Evolutionary conservation across 768 basidiomycete species (phyloP), one percentile per base, ranked within the genome.

Genomic region (Suillus tomentosus): DNA sequence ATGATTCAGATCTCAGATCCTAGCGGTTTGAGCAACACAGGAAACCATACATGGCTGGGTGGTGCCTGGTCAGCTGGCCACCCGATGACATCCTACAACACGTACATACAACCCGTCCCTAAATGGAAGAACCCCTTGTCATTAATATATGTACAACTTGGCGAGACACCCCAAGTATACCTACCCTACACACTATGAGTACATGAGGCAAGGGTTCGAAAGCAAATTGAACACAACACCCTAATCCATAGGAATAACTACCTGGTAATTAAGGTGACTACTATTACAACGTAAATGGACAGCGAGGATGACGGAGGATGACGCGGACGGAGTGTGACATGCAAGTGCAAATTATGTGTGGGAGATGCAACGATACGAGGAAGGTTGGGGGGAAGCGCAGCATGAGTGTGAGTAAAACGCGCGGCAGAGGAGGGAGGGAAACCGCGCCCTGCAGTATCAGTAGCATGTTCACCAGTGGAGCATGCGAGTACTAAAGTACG

Each of bases 271-370:
- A 61, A 42, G 72, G 40, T 56, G 61, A 75, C 75, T 75, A 76
- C 37, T 69, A 61, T 68, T 75, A 75, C 74, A 75, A 61, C 67
- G 71, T 77, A 76, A 72, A 67, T 76, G 69, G 66, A 75, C 71
- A 73, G 65, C 66, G 54, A 27, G 61, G 60, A 67, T 64, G 40
- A 53, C 36, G 40, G 43, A 53, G 24, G 55, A 60, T 65, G 64
- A 53, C 43, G 36, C 36, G 36, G 36, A 37, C 36, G 36, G 31
- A 53, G 24, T 60, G 55, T 65, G 64, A 53, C 43, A 54, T 59
- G 43, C 43, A 40, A 55, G 55, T 37, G 42, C 50, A 65, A 63
- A 54, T 50, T 64, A 59, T 53, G 51, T 42, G 56, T 60, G 50
- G 22, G 64, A 61, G 50, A 55, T 45, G 54, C 61, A 45, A 64